Conservation (phyloP, 371 early-diverging fungal genomes). For the Mortierella sp. region DNA sequence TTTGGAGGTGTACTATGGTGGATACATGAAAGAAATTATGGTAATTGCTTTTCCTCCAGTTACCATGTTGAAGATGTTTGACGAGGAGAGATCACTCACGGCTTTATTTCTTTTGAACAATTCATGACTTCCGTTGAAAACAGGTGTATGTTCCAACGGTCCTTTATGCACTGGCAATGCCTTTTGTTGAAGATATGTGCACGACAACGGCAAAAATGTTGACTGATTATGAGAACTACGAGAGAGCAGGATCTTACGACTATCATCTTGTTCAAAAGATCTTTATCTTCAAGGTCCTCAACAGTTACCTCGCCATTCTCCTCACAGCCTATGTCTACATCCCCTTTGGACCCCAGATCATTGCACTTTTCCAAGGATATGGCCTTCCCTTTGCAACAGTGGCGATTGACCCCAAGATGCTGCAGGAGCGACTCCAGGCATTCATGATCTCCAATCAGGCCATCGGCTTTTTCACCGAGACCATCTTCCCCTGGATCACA, state of each 20-base stretch:
- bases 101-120: too few species aligned
- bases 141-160: slow-evolving; percentile 80
- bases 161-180: slow-evolving; percentile 76
- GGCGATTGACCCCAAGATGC: slow-evolving; percentile 67
- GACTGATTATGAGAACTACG: slow-evolving; percentile 85
- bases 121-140: not conserved
- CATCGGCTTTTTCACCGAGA: slow-evolving; percentile 79
- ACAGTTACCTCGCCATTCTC: slow-evolving; percentile 81
- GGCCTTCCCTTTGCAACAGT: slow-evolving; percentile 37
- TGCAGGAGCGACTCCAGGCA: slow-evolving; percentile 75
- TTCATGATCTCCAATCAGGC: slow-evolving; percentile 85
- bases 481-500: slow-evolving; percentile 74
- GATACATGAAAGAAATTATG: slow-evolving; percentile 62
- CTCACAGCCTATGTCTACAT: slow-evolving; percentile 89
- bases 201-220: slow-evolving; percentile 68
- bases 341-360: slow-evolving; percentile 68
- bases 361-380: slow-evolving; percentile 24
- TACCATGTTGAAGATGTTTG: not conserved
- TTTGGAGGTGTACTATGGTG: slow-evolving; percentile 83
- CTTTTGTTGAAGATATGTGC: slow-evolving; percentile 74
- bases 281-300: slow-evolving; percentile 84
- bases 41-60: not conserved
- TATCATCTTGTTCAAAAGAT: slow-evolving; percentile 80
- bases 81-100: too few species aligned
- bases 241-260: slow-evolving; percentile 77